Base-by-base conservation (phyloP, 345 rosid species). In the Euphorbia peplus region DNA sequence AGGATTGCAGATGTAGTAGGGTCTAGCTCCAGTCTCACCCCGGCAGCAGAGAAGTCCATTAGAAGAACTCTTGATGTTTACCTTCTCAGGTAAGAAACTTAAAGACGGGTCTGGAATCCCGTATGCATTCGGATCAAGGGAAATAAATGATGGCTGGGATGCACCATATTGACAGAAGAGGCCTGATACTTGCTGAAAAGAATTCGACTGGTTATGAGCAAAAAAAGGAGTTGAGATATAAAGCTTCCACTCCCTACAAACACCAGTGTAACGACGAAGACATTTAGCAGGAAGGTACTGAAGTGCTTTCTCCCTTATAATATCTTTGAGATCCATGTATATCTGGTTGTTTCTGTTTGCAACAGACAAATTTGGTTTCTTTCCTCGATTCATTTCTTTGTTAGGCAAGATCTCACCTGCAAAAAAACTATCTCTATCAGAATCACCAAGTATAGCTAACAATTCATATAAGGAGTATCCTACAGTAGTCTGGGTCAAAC, bases 1-100 rank as follows among this genome's bases (percentile, higher is more conserved):
- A 44, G 84, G 88, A 79, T 85, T 82, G 79, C 88, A 82, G 52
- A 85, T 74, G 64, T 82, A 85, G 75, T 79, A 85, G 44, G 83
- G 74, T 10, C 54, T 64, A 63, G 69, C 42, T 35, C 72, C 85
- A 48, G 77, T 75, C 54, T 22, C 77, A 57, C 85, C 86, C 76
- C 71, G 84, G 79, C 83, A 79, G 63, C 83, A 85, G 16, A 85
- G 71, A 37, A 85, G 74, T 37, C 86, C 88, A 67, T 85, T 78
- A 62, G 76, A 74, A 35, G 86, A 78, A 51, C 74, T 42, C 70
- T 70, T 74, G 57, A 82, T 61, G 19, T 80, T 79, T 41, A 85
- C 84, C 12, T 77, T 70, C 70, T 85, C 88, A 0, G 85, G 86
- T 68, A 85, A 73, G 73, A 85, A 82, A 39, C 32, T 60, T 63